Evolutionary conservation across 441 rosid genomes (phyloP).

Genomic region (Daphne laureola): DNA sequence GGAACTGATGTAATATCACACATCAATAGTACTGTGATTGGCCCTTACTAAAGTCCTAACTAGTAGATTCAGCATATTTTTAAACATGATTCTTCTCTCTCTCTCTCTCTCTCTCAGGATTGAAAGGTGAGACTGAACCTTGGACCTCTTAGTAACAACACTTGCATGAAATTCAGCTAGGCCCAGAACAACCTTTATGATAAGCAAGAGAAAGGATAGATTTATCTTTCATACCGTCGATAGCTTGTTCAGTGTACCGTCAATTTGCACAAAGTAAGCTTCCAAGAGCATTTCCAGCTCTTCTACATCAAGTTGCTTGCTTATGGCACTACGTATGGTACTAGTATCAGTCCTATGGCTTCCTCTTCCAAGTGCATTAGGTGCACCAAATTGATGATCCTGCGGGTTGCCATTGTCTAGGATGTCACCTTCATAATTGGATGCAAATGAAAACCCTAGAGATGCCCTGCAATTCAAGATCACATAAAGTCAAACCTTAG

Average conservation of each 20-base stretch:
- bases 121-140: neutral
- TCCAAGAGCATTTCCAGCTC: slow-evolving; percentile 95
- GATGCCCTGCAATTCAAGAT: slow-evolving; percentile 29
- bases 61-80: too few relatives aligned
- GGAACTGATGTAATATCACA: too few relatives aligned
- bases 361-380: slow-evolving; percentile 32
- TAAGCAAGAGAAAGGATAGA: neutral
- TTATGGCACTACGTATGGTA: slow-evolving; percentile 47
- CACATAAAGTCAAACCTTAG: neutral
- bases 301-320: slow-evolving; percentile 57
- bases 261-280: slow-evolving; percentile 82
- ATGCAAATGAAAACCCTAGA: slow-evolving; percentile 35
- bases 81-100: too few relatives aligned
- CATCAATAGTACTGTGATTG: too few relatives aligned
- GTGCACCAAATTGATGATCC: slow-evolving; percentile 36
- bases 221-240: slow-evolving; percentile 44
- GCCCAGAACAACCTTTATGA: too few relatives aligned
- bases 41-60: too few relatives aligned
- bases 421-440: slow-evolving; percentile 32
- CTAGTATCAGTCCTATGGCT: slow-evolving; percentile 55
- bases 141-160: too few relatives aligned
- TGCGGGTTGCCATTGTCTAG: slow-evolving; percentile 28
- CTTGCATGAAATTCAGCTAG: too few relatives aligned
- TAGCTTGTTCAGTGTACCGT: slow-evolving; percentile 76
- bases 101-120: too few relatives aligned